Evolutionary conservation across 83 land plant species (phyloP).

Genomic region (Picea abies): DNA sequence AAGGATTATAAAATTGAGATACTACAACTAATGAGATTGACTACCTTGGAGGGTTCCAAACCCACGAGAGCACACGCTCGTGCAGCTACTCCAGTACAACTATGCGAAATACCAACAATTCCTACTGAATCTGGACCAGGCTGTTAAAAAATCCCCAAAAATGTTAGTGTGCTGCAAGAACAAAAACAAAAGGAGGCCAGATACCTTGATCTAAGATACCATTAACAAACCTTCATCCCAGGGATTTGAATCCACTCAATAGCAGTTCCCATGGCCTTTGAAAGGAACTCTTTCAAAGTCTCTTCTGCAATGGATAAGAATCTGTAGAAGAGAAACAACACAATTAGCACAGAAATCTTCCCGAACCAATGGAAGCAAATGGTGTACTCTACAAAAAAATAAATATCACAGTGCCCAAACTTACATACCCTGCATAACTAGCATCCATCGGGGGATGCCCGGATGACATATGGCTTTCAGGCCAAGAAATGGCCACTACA

Average conservation of each 20-base stretch:
- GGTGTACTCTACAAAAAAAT: background rate
- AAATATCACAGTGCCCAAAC: background rate
- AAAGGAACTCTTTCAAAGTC: too few relatives aligned
- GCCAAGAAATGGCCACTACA: slow-evolving; percentile 75
- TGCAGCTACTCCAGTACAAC: too few relatives aligned
- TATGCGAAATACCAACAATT: too few relatives aligned
- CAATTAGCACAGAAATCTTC: background rate
- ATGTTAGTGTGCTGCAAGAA: background rate
- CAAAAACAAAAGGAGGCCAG: background rate
- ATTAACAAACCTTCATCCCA: slow-evolving; percentile 80
- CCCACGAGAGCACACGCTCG: slow-evolving; percentile 92
- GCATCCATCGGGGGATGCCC: slow-evolving; percentile 79
- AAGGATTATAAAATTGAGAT: background rate
- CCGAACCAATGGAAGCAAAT: background rate
- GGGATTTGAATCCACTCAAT: slow-evolving; percentile 94
- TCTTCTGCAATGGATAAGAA: slow-evolving; percentile 74
- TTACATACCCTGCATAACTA: slow-evolving; percentile 78
- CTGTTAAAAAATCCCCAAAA: slow-evolving; percentile 29
- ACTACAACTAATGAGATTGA: background rate
- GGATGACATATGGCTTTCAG: slow-evolving; percentile 51
- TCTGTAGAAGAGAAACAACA: slow-evolving; percentile 33
- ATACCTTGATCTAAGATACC: background rate
- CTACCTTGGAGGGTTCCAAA: slow-evolving; percentile 82
- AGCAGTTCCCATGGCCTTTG: slow-evolving; percentile 55
- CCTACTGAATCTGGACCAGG: slow-evolving; percentile 84